Percentiles rank a stretch among this genome's conserved stretches.
Evolutionary conservation across 495 filamentous ascomycete genomes (phyloP).

Genomic region (Lasiosphaeriaceae sp.): DNA sequence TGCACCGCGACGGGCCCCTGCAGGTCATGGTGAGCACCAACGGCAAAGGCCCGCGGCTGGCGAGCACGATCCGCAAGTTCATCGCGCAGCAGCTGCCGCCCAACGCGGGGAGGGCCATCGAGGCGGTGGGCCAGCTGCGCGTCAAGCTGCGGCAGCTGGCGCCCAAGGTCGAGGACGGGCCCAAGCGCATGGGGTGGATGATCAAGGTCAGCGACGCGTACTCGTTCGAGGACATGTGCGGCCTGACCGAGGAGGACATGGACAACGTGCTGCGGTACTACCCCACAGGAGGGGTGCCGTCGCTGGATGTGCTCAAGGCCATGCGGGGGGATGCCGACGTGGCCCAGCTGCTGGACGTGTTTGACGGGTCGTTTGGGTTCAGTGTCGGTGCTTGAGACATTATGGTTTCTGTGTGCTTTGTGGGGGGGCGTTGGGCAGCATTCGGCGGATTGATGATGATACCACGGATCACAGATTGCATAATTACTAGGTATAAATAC

Average conservation of each 20-base stretch:
- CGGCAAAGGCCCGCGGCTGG: conserved; percentile 90
- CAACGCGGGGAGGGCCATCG: conserved; percentile 77
- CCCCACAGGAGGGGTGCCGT: conserved; percentile 44
- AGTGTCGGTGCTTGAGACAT: conserved; percentile 45
- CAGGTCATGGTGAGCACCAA: conserved; percentile 99
- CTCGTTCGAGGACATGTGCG: conserved; percentile 78
- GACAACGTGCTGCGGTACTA: conserved; percentile 69
- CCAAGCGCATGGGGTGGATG: conserved; percentile 96
- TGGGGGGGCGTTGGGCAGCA: background rate
- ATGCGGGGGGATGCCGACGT: conserved; percentile 45
- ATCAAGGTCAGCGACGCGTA: conserved; percentile 84
- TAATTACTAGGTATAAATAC: background rate
- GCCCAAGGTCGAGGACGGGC: conserved; percentile 66
- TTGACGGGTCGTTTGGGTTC: conserved; percentile 59
- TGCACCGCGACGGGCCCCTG: conserved; percentile 89
- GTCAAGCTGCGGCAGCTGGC: conserved; percentile 75
- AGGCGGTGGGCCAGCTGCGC: conserved; percentile 74
- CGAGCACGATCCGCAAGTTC: conserved; percentile 76
- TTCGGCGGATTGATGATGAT: background rate
- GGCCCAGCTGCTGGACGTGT: conserved; percentile 44
- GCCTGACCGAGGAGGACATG: conserved; percentile 84
- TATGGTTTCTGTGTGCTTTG: background rate
- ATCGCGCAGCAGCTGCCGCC: conserved; percentile 73
- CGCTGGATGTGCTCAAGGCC: conserved; percentile 44
- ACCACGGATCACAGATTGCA: conserved; percentile 4